These are phyloP conservation scores for Annulohypoxylon moriforme DNA, from an alignment of 495 filamentous ascomycete species.

Conservation along the genomic window DNA sequence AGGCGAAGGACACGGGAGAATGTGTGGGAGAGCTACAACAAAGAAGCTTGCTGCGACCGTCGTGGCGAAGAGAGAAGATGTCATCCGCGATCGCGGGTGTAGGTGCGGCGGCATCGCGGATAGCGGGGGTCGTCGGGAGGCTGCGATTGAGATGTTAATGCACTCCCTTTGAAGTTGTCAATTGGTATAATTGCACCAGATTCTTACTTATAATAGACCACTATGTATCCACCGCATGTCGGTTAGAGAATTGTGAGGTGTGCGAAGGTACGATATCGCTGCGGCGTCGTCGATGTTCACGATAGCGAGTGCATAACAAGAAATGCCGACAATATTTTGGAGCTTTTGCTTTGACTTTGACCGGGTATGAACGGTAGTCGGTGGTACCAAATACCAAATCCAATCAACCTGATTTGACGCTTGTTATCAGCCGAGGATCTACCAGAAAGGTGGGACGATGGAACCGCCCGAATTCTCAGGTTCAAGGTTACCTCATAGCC, in stretches of 20 bases:
- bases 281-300: background rate
- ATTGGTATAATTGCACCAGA: background rate
- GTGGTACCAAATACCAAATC: conserved; percentile 22
- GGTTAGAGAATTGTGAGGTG: conserved; percentile 15
- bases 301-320: conserved; percentile 7
- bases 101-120: conserved; percentile 85
- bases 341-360: background rate
- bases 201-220: conserved; percentile 24
- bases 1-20: conserved; percentile 94
- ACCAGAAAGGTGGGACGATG: conserved; percentile 11
- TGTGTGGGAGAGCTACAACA: conserved; percentile 88
- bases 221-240: conserved; percentile 32
- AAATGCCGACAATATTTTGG: conserved; percentile 4
- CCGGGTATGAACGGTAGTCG: too few relatives aligned
- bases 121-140: conserved; percentile 7
- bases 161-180: background rate
- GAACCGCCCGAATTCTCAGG: background rate
- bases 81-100: conserved; percentile 90
- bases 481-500: background rate
- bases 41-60: conserved; percentile 92
- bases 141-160: conserved; percentile 28
- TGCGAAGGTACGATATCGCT: background rate
- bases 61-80: conserved; percentile 91
- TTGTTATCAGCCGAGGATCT: conserved; percentile 33
- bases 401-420: conserved; percentile 30